A percentile compares a stretch with the other conserved stretches of the same genome.
Evolutionary conservation across 2,329 filamentous ascomycete species (phyloP).

Genomic region (Mariannaea sp.): DNA sequence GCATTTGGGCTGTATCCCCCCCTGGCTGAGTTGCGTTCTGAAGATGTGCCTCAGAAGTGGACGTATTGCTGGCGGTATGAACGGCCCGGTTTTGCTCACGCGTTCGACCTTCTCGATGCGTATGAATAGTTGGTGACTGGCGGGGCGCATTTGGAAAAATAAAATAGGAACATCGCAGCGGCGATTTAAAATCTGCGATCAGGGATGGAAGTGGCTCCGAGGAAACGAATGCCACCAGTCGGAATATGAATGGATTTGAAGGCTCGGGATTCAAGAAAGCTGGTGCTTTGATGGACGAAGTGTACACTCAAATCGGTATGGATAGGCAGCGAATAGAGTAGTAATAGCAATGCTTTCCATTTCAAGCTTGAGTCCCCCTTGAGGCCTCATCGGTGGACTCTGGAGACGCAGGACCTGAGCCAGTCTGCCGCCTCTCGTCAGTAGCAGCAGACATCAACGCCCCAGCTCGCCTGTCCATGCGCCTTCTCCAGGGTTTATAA

Average conservation of each 20-base stretch:
- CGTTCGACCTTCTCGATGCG: background rate
- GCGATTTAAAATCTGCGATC: too few relatives aligned
- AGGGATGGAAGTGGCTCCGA: too few relatives aligned
- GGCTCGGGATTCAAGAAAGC: background rate
- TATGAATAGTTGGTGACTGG: background rate
- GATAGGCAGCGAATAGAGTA: background rate
- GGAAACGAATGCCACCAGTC: too few relatives aligned
- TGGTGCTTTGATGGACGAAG: background rate
- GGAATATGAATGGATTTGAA: background rate
- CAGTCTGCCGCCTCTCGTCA: constrained; percentile 21
- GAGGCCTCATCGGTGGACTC: background rate
- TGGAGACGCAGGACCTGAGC: constrained; percentile 8
- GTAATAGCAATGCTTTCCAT: background rate
- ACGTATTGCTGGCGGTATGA: background rate
- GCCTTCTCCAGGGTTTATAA: constrained; percentile 78
- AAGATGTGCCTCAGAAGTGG: too few relatives aligned
- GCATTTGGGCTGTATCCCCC: constrained; percentile 19
- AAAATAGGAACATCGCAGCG: too few relatives aligned
- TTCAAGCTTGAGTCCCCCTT: background rate
- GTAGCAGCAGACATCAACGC: constrained; percentile 15
- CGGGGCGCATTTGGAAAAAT: too few relatives aligned
- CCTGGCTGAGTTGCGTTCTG: background rate
- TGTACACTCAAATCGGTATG: background rate
- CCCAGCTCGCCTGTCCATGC: constrained; percentile 42
- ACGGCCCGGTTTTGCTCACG: background rate